Evolutionary conservation across 331 rosid genomes (phyloP).

Genomic region (Arachis monticola): DNA sequence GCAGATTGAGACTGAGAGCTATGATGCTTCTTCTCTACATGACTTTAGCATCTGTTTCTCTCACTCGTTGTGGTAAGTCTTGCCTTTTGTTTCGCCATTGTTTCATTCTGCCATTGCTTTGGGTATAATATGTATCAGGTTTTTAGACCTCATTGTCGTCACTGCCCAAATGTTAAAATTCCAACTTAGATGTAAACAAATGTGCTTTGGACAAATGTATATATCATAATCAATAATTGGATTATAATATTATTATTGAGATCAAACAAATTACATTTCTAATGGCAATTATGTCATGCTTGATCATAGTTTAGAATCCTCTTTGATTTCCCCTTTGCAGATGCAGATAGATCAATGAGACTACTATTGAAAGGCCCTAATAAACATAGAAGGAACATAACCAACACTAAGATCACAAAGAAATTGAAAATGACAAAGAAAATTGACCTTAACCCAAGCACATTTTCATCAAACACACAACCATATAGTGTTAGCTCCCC

Average conservation of each 20-base stretch:
- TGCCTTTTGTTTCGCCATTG: not conserved
- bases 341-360: slow-evolving; percentile 59
- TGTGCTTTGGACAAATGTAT: slow-evolving; percentile 30
- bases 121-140: not conserved
- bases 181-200: slow-evolving; percentile 3
- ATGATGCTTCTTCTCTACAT: slow-evolving; percentile 51
- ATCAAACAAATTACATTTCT: not conserved
- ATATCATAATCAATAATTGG: too few species aligned
- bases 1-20: slow-evolving; percentile 43
- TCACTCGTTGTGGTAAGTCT: slow-evolving; percentile 69
- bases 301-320: slow-evolving; percentile 31
- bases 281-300: slow-evolving; percentile 14
- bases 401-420: slow-evolving; percentile 47
- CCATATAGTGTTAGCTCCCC: slow-evolving; percentile 81
- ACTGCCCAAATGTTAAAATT: not conserved
- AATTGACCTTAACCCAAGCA: slow-evolving; percentile 47
- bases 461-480: slow-evolving; percentile 55
- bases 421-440: slow-evolving; percentile 54
- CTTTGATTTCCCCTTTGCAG: slow-evolving; percentile 43
- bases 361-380: slow-evolving; percentile 38
- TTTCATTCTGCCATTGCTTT: not conserved
- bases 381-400: slow-evolving; percentile 43
- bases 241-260: too few species aligned
- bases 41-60: slow-evolving; percentile 51
- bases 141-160: not conserved